Base-by-base conservation (phyloP, 306 rosid species). In the Citrullus colocynthis region DNA sequence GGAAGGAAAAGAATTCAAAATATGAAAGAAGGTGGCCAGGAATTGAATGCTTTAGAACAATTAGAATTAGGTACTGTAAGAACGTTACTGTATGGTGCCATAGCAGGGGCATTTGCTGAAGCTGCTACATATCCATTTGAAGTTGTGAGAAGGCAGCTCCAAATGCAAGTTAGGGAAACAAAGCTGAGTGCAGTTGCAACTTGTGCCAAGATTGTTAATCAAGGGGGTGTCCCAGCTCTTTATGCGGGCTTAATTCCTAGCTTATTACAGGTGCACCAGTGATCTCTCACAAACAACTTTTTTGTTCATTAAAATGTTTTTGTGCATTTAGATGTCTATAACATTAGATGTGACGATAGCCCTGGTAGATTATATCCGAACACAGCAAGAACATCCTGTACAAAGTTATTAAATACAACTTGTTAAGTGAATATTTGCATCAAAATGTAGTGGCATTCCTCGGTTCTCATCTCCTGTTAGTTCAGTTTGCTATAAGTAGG, bases 111-210 rank as follows among this genome's bases (percentile, higher is more conserved):
- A 42, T 96, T 97, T 82, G 87, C 98, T 75, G 98, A 96, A 89
- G 98, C 96, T 36, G 89, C 93, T 42, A 95, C 99, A 12, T 95
- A 95, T 85, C 99, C 99, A 6, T 95, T 95, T 85, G 99, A 95
- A 86, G 99, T 95, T 83, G 91, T 95, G 78, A 89, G 98, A 85
- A 90, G 98, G 80, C 90, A 83, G 70, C 97, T 95, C 74, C 99
- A 95, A 83, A 75, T 95, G 96, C 99, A 95, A 86, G 93, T 86
- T 80, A 93, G 85, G 77, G 84, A 93, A 55, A 81, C 88, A 30
- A 86, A 77, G 80, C 77, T 92, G 87, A 90, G 90, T 82, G 83
- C 99, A 12, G 14, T 95, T 20, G 93, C 93, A 64, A 95, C 99
- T 79, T 86, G 86, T 83, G 84, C 71, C 56, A 89, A 87, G 82